These are phyloP conservation scores for Medicago truncatula DNA, from an alignment of 306 rosid species.

Conservation along the genomic window MtrunA17r5.0-ANR NC_053047.1:39721001-39721500, in stretches of 20 bases:
- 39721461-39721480: too few relatives aligned
- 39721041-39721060: conserved; percentile 72
- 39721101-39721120: conserved; percentile 80
- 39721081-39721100: conserved; percentile 71
- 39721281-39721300: conserved; percentile 75
- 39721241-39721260: conserved; percentile 62
- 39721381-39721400: neutral
- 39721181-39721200: conserved; percentile 81
- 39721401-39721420: neutral
- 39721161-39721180: conserved; percentile 84
- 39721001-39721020: neutral
- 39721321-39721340: conserved; percentile 64
- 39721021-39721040: conserved; percentile 54
- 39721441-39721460: too few relatives aligned
- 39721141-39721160: conserved; percentile 61
- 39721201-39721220: conserved; percentile 82
- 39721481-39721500: too few relatives aligned
- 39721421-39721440: too few relatives aligned
- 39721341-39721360: neutral
- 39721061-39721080: conserved; percentile 71
- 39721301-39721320: conserved; percentile 96
- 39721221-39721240: conserved; percentile 71
- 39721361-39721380: neutral
- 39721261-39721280: conserved; percentile 70
- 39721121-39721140: conserved; percentile 62